Percentiles rank a stretch among this genome's conserved stretches.
Conservation (phyloP, 352 stramenopile species). For the Pythium sp. region DNA sequence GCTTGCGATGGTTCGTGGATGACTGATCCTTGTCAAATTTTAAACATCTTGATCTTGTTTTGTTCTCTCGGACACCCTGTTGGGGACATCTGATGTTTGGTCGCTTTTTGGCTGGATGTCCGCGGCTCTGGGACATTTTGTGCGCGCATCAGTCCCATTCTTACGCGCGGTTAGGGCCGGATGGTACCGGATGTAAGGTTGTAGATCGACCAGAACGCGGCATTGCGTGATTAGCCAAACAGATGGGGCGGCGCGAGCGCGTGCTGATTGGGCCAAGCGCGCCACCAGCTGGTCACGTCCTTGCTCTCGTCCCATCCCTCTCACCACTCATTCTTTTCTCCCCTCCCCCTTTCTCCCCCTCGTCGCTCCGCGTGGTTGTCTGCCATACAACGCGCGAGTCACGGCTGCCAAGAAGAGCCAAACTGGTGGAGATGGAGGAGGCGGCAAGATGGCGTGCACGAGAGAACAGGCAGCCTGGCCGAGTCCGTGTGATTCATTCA, state of each 20-base stretch:
- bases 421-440: constrained; percentile 11
- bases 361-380: background rate
- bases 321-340: constrained; percentile 14
- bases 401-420: background rate
- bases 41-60: too few relatives aligned
- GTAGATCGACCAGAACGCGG: constrained; percentile 7
- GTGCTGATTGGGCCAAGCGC: constrained; percentile 1
- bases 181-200: constrained; percentile 9
- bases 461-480: constrained; percentile 10
- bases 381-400: background rate
- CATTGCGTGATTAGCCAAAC: constrained; percentile 15
- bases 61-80: background rate
- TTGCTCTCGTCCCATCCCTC: constrained; percentile 11
- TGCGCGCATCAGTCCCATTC: background rate
- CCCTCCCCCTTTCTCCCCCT: constrained; percentile 2
- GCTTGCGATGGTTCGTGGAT: background rate
- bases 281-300: constrained; percentile 3
- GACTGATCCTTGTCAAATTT: background rate
- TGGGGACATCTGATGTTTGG: background rate
- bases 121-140: constrained; percentile 3
- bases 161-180: background rate
- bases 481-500: constrained; percentile 7
- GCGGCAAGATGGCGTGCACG: constrained; percentile 3
- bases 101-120: background rate
- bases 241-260: background rate